Conservation (phyloP, 805 yeast genomes). For the Komagataella phaffii region DNA sequence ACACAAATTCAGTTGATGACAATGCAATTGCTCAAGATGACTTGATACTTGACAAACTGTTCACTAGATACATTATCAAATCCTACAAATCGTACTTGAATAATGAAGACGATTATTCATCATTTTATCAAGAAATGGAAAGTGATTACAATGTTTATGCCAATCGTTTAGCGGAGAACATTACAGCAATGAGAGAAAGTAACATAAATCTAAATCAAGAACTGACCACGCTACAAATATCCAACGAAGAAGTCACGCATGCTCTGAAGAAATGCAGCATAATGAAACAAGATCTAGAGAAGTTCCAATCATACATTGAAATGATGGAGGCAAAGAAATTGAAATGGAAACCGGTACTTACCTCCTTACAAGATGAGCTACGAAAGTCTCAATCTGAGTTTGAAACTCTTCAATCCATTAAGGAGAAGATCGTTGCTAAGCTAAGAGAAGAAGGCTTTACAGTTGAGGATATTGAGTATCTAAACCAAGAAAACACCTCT, state of each 20-base stretch:
- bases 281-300: slow-evolving; percentile 54
- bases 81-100: slow-evolving; percentile 55
- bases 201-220: slow-evolving; percentile 25
- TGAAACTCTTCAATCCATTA: slow-evolving; percentile 21
- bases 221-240: slow-evolving; percentile 26
- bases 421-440: slow-evolving; percentile 23
- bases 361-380: slow-evolving; percentile 45
- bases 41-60: slow-evolving; percentile 29
- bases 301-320: slow-evolving; percentile 60
- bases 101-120: slow-evolving; percentile 48
- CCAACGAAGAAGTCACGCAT: slow-evolving; percentile 31
- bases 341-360: slow-evolving; percentile 49
- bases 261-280: slow-evolving; percentile 48
- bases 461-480: slow-evolving; percentile 46
- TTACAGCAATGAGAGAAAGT: slow-evolving; percentile 24
- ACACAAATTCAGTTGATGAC: slow-evolving; percentile 7
- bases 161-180: slow-evolving; percentile 32
- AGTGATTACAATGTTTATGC: slow-evolving; percentile 38
- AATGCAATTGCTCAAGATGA: slow-evolving; percentile 14
- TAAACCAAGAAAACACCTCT: slow-evolving; percentile 49
- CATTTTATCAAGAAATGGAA: slow-evolving; percentile 40
- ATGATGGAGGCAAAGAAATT: slow-evolving; percentile 49
- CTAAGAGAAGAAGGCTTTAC: slow-evolving; percentile 46
- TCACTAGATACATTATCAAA: slow-evolving; percentile 46
- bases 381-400: slow-evolving; percentile 27